Conservation (phyloP, 2,329 filamentous ascomycete genomes). For the Thyridium curvatum region DNA sequence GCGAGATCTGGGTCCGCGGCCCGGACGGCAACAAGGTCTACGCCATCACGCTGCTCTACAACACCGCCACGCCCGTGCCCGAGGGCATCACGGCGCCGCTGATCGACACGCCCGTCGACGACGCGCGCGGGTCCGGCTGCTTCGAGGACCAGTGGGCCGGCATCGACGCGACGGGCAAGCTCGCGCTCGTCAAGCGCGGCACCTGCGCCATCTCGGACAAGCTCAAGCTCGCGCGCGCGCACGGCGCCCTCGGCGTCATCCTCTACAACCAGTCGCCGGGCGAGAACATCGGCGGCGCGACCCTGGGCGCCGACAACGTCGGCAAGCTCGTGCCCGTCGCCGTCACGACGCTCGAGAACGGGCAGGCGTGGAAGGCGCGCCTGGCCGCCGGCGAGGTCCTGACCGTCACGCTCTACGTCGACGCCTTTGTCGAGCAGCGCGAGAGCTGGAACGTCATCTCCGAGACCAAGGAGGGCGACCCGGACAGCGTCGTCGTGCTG, state of each 20-base stretch:
- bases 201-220: slow-evolving; percentile 35
- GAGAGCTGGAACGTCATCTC: slow-evolving; percentile 37
- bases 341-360: slow-evolving; percentile 18
- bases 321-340: slow-evolving; percentile 14
- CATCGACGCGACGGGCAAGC: slow-evolving; percentile 34
- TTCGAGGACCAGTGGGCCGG: slow-evolving; percentile 36
- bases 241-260: slow-evolving; percentile 38
- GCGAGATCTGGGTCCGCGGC: slow-evolving; percentile 34
- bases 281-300: slow-evolving; percentile 31
- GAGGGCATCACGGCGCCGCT: slow-evolving; percentile 22
- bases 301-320: slow-evolving; percentile 31
- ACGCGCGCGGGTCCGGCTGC: slow-evolving; percentile 30
- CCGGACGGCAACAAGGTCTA: slow-evolving; percentile 37
- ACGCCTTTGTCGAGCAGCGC: slow-evolving; percentile 28
- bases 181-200: slow-evolving; percentile 38
- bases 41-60: slow-evolving; percentile 38
- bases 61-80: slow-evolving; percentile 33
- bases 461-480: slow-evolving; percentile 36
- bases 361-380: slow-evolving; percentile 17
- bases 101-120: slow-evolving; percentile 26
- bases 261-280: slow-evolving; percentile 56
- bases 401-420: slow-evolving; percentile 23
- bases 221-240: slow-evolving; percentile 33
- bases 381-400: slow-evolving; percentile 23
- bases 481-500: slow-evolving; percentile 32